A percentile compares a stretch with the other conserved stretches of the same genome.
Conservation (phyloP, 73 alveolate genomes). For the Durusdinium trenchii region DNA sequence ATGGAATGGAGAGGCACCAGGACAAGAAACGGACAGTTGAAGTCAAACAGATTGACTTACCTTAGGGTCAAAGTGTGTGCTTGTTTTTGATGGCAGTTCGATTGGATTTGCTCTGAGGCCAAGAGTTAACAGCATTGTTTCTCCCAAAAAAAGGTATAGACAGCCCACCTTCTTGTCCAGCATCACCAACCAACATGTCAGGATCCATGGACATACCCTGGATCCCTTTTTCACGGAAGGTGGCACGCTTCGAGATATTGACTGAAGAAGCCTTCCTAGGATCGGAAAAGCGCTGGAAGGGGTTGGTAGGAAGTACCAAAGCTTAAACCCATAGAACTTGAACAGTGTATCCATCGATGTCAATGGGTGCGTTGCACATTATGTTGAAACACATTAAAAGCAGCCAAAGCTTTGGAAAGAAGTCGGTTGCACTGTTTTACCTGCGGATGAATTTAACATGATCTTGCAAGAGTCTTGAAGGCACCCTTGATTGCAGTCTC, state of each 20-base stretch:
- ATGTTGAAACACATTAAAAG: not conserved
- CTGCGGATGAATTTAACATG: not conserved
- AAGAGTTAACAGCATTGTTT: too few relatives aligned
- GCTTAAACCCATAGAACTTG: too few relatives aligned
- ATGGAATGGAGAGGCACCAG: not conserved
- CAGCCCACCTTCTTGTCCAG: too few relatives aligned
- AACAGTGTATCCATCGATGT: too few relatives aligned
- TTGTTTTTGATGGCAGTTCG: too few relatives aligned
- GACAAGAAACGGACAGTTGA: not conserved
- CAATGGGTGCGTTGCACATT: not conserved
- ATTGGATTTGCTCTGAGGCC: too few relatives aligned
- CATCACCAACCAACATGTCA: not conserved
- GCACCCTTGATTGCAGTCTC: conserved; percentile 9
- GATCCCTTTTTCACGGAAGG: not conserved
- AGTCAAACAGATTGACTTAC: too few relatives aligned
- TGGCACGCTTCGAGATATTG: not conserved
- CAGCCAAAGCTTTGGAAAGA: not conserved
- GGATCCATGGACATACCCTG: not conserved
- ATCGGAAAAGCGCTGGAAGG: too few relatives aligned
- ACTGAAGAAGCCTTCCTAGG: not conserved
- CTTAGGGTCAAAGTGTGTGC: too few relatives aligned
- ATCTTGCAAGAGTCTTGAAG: not conserved
- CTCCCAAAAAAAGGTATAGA: too few relatives aligned
- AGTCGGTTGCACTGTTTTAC: not conserved
- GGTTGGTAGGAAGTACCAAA: too few relatives aligned